These are phyloP conservation scores for Dictyostelium purpureum DNA, from an alignment of 78 protist genomes.

Conservation along the genomic window DNA sequence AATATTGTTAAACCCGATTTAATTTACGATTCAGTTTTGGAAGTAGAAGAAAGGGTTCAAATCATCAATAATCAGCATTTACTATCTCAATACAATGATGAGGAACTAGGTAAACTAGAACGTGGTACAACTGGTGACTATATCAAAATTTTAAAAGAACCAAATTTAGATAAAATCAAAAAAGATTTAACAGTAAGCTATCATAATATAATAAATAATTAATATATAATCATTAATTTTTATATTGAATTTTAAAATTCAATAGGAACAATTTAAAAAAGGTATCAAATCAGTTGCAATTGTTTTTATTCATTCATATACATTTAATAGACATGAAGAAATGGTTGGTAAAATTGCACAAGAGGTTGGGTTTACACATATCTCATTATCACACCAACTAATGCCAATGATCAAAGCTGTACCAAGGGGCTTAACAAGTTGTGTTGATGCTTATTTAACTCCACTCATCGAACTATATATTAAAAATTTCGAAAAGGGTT, in stretches of 20 bases:
- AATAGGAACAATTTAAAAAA: constrained; percentile 23
- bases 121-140: constrained; percentile 77
- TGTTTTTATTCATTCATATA: constrained; percentile 92
- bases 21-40: constrained; percentile 87
- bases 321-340: constrained; percentile 88
- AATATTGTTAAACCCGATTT: constrained; percentile 78
- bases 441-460: constrained; percentile 97
- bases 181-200: constrained; percentile 11
- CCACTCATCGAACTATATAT: constrained; percentile 89
- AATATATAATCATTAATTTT: neutral
- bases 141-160: constrained; percentile 12
- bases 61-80: neutral
- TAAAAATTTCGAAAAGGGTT: constrained; percentile 83
- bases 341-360: constrained; percentile 81
- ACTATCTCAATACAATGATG: neutral
- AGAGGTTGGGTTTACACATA: constrained; percentile 93
- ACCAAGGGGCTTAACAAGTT: constrained; percentile 95
- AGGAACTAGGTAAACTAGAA: neutral
- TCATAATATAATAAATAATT: neutral
- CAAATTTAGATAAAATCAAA: constrained; percentile 21
- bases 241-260: neutral
- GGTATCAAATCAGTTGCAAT: constrained; percentile 91
- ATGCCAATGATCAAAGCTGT: constrained; percentile 90
- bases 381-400: constrained; percentile 87
- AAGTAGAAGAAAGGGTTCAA: constrained; percentile 85